phyloP scores from a whole-genome alignment of 169 alveolate species.

The Perkinsus chesapeaki region DNA sequence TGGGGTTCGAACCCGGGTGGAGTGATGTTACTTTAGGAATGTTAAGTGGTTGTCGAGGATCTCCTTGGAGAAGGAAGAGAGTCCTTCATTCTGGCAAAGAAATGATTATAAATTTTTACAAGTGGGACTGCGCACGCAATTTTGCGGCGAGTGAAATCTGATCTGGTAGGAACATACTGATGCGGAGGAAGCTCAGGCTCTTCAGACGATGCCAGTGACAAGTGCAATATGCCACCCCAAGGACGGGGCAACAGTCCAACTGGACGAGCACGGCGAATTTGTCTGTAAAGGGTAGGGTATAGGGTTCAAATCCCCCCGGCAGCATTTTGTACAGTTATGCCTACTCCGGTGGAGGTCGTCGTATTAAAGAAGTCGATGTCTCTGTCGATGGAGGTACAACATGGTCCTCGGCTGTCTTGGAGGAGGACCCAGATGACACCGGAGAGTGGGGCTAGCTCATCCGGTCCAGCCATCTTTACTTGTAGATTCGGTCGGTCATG shows the following conservation, averaged over 20 bases:
- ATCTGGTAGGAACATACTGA: constrained; percentile 9
- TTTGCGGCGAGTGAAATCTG: not conserved
- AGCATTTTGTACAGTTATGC: constrained; percentile 18
- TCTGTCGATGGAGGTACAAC: constrained; percentile 48
- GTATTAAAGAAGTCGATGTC: constrained; percentile 36
- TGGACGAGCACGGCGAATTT: constrained; percentile 17
- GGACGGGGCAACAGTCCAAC: constrained; percentile 10
- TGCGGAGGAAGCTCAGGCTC: constrained; percentile 19
- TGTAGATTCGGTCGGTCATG: not conserved
- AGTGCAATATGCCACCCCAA: constrained; percentile 30
- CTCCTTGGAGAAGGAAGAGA: constrained; percentile 25
- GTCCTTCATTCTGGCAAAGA: constrained; percentile 35
- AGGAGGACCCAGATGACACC: not conserved
- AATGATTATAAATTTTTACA: constrained; percentile 36
- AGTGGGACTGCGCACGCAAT: not conserved
- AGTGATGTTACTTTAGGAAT: constrained; percentile 11
- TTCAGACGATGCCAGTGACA: constrained; percentile 23
- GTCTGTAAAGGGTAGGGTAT: constrained; percentile 20
- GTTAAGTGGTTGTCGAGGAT: constrained; percentile 44
- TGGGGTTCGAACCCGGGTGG: constrained; percentile 20
- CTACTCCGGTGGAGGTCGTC: constrained; percentile 38
- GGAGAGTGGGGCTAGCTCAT: not conserved
- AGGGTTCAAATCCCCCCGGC: not conserved
- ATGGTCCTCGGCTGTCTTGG: constrained; percentile 37
- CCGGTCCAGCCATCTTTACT: not conserved